Evolutionary conservation across 1,139 yeast genomes (phyloP).

Genomic region (Scheffersomyces illinoinensis): DNA sequence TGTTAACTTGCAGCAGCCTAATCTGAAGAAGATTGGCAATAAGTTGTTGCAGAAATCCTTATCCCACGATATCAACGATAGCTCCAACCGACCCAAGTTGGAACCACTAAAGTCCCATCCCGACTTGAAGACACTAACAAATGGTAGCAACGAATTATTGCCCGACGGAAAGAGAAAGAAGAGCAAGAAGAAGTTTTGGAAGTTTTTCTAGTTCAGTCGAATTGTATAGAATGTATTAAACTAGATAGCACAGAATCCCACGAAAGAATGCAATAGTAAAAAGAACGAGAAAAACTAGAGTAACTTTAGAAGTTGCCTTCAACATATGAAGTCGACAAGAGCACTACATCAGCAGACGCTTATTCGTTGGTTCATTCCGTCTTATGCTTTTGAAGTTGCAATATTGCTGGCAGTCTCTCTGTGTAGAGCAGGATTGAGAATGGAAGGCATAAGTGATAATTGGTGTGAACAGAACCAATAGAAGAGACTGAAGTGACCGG

Average conservation of each 20-base stretch:
- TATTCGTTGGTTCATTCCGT: slow-evolving; percentile 94
- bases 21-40: slow-evolving; percentile 3
- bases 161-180: slow-evolving; percentile 10
- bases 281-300: background rate
- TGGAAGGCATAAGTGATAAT: slow-evolving; percentile 18
- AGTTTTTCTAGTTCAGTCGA: slow-evolving; percentile 16
- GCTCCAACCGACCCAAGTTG: slow-evolving; percentile 13
- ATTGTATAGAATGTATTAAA: too few relatives aligned
- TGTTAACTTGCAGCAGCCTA: slow-evolving; percentile 21
- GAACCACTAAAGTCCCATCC: slow-evolving; percentile 47
- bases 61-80: slow-evolving; percentile 29
- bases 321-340: slow-evolving; percentile 77
- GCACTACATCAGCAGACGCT: slow-evolving; percentile 85
- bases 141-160: slow-evolving; percentile 4
- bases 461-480: background rate
- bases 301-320: slow-evolving; percentile 79
- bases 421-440: slow-evolving; percentile 35
- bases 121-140: slow-evolving; percentile 20
- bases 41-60: slow-evolving; percentile 26
- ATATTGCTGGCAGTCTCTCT: slow-evolving; percentile 16
- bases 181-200: slow-evolving; percentile 38
- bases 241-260: background rate
- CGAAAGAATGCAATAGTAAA: background rate
- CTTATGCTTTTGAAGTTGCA: slow-evolving; percentile 63
- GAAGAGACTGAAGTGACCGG: too few relatives aligned